Evolutionary conservation across 192 early-diverging fungal genomes (phyloP).

Genomic region (Coemansia sp.): DNA sequence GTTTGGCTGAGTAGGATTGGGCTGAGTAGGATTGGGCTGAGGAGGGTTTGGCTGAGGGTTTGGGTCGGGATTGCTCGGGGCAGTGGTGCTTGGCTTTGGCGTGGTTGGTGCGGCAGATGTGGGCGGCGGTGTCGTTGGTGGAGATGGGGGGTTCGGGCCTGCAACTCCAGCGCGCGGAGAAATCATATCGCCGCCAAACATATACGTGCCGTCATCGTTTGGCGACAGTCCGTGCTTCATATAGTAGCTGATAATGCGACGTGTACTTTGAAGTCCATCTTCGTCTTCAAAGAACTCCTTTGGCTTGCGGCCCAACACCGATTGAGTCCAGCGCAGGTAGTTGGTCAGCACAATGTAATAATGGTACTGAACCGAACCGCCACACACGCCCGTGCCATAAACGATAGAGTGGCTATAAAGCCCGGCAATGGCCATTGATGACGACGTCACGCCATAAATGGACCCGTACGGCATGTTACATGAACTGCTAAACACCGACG

Average conservation of each 20-base stretch:
- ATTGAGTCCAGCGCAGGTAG: slow-evolving; percentile 8
- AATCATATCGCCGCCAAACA: slow-evolving; percentile 32
- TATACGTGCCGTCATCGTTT: slow-evolving; percentile 11
- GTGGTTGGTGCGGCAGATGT: neutral
- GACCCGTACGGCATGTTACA: slow-evolving; percentile 36
- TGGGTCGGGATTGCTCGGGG: neutral
- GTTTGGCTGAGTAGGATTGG: neutral
- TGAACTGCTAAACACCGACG: neutral
- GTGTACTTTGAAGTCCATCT: slow-evolving; percentile 1
- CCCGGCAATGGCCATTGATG: slow-evolving; percentile 15
- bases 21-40: neutral
- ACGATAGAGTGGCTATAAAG: slow-evolving; percentile 27
- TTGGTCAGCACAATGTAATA: slow-evolving; percentile 25
- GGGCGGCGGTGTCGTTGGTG: neutral
- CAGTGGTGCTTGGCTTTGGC: neutral
- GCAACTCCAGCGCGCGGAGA: neutral
- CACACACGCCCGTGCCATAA: slow-evolving; percentile 16
- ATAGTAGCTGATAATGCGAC: slow-evolving; percentile 9
- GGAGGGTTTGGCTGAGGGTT: neutral
- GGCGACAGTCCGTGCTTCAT: neutral
- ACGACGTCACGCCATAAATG: slow-evolving; percentile 14
- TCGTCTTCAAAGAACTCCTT: slow-evolving; percentile 19
- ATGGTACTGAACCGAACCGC: slow-evolving; percentile 8
- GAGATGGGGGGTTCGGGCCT: neutral
- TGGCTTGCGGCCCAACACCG: slow-evolving; percentile 19